phyloP scores from a whole-genome alignment of 1,284 basidiomycete genomes.

The Schizophyllum amplum region DNA sequence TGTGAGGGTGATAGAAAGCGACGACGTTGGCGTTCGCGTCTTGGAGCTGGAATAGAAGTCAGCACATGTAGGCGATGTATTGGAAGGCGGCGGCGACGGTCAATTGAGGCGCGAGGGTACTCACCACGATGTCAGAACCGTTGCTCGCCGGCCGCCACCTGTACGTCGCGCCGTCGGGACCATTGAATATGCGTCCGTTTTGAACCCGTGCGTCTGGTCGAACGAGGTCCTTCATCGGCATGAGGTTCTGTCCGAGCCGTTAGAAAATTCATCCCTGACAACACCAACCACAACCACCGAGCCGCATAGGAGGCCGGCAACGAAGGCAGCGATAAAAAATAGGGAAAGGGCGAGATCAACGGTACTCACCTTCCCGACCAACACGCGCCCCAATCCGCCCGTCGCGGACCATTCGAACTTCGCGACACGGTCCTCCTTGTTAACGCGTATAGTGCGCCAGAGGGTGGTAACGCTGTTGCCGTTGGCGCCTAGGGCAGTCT shows the following conservation, averaged over 20 bases:
- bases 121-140: conserved; percentile 54
- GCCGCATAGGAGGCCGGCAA: not conserved
- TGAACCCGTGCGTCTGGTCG: conserved; percentile 53
- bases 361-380: conserved; percentile 65
- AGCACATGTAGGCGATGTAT: conserved; percentile 1
- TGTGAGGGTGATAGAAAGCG: conserved; percentile 69
- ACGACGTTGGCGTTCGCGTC: conserved; percentile 61
- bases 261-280: conserved; percentile 11
- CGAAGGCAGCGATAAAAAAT: not conserved
- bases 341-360: conserved; percentile 3
- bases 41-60: conserved; percentile 54
- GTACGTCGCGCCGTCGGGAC: conserved; percentile 72
- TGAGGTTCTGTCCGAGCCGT: conserved; percentile 41
- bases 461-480: conserved; percentile 68
- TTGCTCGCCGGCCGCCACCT: conserved; percentile 62
- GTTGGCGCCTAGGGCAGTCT: conserved; percentile 56
- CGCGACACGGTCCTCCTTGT: conserved; percentile 77
- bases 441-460: conserved; percentile 66
- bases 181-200: conserved; percentile 64
- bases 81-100: not conserved
- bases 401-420: conserved; percentile 77
- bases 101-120: conserved; percentile 16
- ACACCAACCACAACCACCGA: too few relatives aligned
- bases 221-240: conserved; percentile 75
- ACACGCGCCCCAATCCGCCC: conserved; percentile 71